phyloP scores from a whole-genome alignment of 768 basidiomycete genomes.

The Lactifluus subvellereus region DNA sequence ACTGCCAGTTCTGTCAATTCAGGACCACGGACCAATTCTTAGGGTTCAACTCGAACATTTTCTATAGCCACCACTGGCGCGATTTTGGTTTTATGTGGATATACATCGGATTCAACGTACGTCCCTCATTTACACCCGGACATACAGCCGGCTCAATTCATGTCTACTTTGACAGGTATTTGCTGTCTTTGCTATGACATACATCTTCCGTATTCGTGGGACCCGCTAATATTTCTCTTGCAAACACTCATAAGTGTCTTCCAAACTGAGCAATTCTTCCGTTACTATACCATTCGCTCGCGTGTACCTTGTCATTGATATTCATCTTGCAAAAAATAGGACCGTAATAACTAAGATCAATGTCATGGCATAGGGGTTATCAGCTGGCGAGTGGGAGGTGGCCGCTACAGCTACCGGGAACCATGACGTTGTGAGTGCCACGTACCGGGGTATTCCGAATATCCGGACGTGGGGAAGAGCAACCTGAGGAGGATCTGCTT shows the following conservation, averaged over 20 bases:
- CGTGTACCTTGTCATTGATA: neutral
- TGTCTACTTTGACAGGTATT: conserved; percentile 34
- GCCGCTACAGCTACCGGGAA: no score
- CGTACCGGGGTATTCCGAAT: no score
- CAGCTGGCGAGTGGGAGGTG: no score
- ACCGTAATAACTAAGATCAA: no score
- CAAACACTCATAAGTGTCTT: neutral
- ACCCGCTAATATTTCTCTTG: conserved; percentile 22
- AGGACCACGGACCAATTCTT: conserved; percentile 58
- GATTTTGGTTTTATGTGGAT: conserved; percentile 43
- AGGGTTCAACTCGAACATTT: conserved; percentile 50
- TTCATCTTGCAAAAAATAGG: no score
- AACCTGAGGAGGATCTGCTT: no score
- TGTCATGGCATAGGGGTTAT: no score
- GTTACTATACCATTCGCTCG: neutral
- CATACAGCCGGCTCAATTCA: neutral
- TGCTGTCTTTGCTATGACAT: conserved; percentile 47
- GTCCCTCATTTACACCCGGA: conserved; percentile 23
- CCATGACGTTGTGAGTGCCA: no score
- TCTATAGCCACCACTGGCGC: conserved; percentile 46
- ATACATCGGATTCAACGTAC: conserved; percentile 41
- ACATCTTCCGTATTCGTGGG: conserved; percentile 44
- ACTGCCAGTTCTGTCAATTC: conserved; percentile 51
- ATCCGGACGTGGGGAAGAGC: no score
- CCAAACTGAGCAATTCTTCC: neutral